A percentile compares a stretch with the other conserved stretches of the same genome.
Conservation (phyloP, 2,329 filamentous ascomycete species). For the Shiraia sp. region DNA sequence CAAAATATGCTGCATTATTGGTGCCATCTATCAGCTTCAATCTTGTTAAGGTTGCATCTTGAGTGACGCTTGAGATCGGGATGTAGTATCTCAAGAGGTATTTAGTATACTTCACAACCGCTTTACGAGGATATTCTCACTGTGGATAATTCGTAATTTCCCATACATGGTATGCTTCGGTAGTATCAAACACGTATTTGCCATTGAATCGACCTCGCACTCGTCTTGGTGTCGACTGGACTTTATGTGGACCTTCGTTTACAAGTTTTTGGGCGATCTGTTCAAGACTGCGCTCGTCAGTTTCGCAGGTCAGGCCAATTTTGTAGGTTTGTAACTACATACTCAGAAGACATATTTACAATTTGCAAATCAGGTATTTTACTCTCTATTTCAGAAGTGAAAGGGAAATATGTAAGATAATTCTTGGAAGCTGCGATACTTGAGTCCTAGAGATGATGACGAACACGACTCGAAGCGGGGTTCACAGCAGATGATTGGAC, state of each 20-base stretch:
- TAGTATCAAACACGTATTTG: slow-evolving; percentile 40
- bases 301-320: background rate
- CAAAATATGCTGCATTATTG: slow-evolving; percentile 22
- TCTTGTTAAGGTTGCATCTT: slow-evolving; percentile 19
- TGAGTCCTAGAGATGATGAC: no score
- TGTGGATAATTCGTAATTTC: slow-evolving; percentile 43
- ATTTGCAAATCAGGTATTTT: no score
- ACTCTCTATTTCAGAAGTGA: no score
- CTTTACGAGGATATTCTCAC: slow-evolving; percentile 11
- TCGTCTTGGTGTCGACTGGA: slow-evolving; percentile 32
- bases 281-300: slow-evolving; percentile 36
- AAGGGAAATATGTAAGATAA: no score
- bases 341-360: no score
- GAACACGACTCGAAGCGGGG: no score
- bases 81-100: slow-evolving; percentile 30
- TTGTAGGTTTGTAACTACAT: no score
- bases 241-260: slow-evolving; percentile 43
- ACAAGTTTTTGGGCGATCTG: slow-evolving; percentile 48
- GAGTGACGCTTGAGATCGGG: slow-evolving; percentile 23
- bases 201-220: slow-evolving; percentile 39
- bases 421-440: no score
- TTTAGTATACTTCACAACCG: background rate
- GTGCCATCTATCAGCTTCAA: slow-evolving; percentile 19
- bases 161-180: slow-evolving; percentile 42
- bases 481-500: no score